Conservation (phyloP, 2,329 filamentous ascomycete species). For the Fusarium sp. region DNA sequence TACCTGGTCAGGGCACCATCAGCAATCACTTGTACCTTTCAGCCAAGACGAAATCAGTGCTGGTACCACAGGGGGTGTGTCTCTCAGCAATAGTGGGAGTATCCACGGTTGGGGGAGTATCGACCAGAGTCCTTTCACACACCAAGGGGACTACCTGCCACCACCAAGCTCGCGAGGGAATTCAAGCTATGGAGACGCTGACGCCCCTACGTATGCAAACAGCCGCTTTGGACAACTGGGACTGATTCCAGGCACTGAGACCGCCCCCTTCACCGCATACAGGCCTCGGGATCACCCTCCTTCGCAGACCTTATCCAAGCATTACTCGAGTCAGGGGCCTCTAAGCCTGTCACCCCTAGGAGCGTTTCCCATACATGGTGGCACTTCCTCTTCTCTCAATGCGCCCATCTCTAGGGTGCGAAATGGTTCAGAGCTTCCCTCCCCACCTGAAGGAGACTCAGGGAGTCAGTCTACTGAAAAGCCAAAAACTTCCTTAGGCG, state of each 20-base stretch:
- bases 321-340: slow-evolving; percentile 2
- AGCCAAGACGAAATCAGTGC: slow-evolving; percentile 3
- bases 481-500: background rate
- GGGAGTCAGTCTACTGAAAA: background rate
- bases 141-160: background rate
- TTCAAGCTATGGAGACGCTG: background rate
- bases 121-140: background rate
- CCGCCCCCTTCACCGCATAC: background rate
- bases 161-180: slow-evolving; percentile 3
- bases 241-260: background rate
- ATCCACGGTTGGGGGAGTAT: slow-evolving; percentile 7
- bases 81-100: slow-evolving; percentile 2
- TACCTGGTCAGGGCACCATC: background rate
- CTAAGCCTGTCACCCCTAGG: slow-evolving; percentile 3
- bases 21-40: background rate
- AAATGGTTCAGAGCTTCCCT: background rate
- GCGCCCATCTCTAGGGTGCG: background rate
- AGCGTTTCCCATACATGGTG: background rate
- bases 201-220: background rate
- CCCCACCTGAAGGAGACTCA: slow-evolving; percentile 2
- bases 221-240: background rate
- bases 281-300: background rate
- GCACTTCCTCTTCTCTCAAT: background rate
- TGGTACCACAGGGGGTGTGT: slow-evolving; percentile 12
- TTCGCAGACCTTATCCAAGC: background rate